Percentiles rank a stretch among this genome's conserved stretches.
These are phyloP conservation scores for Cyberlindnera americana DNA, from an alignment of 805 yeast species.

Conservation along the genomic window DNA sequence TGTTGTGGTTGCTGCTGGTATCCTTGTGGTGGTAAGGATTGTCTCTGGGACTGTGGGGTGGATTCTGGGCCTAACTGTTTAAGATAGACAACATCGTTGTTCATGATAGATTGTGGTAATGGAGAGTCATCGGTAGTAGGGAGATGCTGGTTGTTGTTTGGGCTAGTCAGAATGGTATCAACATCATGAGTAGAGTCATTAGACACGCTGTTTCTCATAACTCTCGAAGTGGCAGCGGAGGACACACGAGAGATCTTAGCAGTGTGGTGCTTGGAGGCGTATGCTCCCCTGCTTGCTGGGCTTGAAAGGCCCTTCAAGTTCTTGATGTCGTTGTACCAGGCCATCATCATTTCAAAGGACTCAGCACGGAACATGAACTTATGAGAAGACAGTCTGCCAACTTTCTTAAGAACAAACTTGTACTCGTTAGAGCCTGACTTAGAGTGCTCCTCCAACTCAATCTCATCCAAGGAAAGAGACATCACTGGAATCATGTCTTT, in stretches of 20 bases:
- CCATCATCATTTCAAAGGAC: constrained; percentile 70
- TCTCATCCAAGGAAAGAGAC: constrained; percentile 76
- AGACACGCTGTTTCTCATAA: constrained; percentile 15
- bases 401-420: constrained; percentile 78
- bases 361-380: constrained; percentile 96
- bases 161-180: constrained; percentile 25
- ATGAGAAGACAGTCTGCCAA: constrained; percentile 76
- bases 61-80: constrained; percentile 18
- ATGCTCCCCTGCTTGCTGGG: constrained; percentile 25
- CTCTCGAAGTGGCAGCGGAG: constrained; percentile 26
- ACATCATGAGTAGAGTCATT: constrained; percentile 23
- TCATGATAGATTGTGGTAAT: constrained; percentile 17
- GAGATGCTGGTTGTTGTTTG: constrained; percentile 22
- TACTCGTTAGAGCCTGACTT: constrained; percentile 60
- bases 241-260: constrained; percentile 29
- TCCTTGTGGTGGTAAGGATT: constrained; percentile 14
- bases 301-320: constrained; percentile 58
- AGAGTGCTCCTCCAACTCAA: constrained; percentile 80
- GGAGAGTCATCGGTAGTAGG: constrained; percentile 23
- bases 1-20: constrained; percentile 9
- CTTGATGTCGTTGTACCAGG: constrained; percentile 81
- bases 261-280: constrained; percentile 23
- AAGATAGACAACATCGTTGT: constrained; percentile 23
- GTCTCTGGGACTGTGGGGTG: constrained; percentile 20
- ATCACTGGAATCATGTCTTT: constrained; percentile 78